Percentiles rank a stretch among this genome's conserved stretches.
Evolutionary conservation across 768 basidiomycete species (phyloP).

Genomic region (Boletus subcaerulescens): DNA sequence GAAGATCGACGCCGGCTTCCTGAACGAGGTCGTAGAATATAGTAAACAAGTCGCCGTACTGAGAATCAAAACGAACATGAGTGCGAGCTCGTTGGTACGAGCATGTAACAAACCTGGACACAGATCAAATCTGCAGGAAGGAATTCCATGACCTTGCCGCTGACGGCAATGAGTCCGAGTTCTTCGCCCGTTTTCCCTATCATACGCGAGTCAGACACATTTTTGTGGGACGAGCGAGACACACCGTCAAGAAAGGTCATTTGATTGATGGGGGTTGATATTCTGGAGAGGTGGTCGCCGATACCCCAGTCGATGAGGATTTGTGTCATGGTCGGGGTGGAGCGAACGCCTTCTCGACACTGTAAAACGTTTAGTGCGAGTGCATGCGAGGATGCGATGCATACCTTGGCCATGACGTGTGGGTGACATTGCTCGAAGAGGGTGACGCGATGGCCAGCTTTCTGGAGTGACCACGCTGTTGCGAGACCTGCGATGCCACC

Average conservation of each 20-base stretch:
- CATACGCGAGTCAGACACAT: background rate
- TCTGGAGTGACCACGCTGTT: slow-evolving; percentile 49
- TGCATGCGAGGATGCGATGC: no score
- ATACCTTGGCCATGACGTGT: slow-evolving; percentile 37
- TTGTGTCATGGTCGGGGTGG: slow-evolving; percentile 58
- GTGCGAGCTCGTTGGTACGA: background rate
- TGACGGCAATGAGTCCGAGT: slow-evolving; percentile 44
- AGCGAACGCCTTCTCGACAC: slow-evolving; percentile 38
- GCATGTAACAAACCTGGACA: slow-evolving; percentile 41
- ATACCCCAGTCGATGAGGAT: slow-evolving; percentile 54
- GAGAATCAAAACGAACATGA: background rate
- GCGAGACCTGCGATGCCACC: slow-evolving; percentile 50
- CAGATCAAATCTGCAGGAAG: slow-evolving; percentile 45
- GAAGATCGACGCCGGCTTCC: slow-evolving; percentile 46
- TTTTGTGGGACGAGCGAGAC: background rate
- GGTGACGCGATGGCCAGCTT: slow-evolving; percentile 54
- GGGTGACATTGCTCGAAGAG: slow-evolving; percentile 49
- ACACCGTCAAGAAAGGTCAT: slow-evolving; percentile 20
- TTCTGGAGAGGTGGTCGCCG: slow-evolving; percentile 38
- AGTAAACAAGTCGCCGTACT: slow-evolving; percentile 53
- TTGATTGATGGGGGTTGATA: slow-evolving; percentile 17
- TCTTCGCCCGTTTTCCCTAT: slow-evolving; percentile 41
- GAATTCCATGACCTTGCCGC: slow-evolving; percentile 42
- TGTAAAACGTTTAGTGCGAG: slow-evolving; percentile 1
- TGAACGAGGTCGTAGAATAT: slow-evolving; percentile 47